A percentile compares a stretch with the other conserved stretches of the same genome.
phyloP scores from a whole-genome alignment of 139 green algal species.

The Coelastrella sp. region DNA sequence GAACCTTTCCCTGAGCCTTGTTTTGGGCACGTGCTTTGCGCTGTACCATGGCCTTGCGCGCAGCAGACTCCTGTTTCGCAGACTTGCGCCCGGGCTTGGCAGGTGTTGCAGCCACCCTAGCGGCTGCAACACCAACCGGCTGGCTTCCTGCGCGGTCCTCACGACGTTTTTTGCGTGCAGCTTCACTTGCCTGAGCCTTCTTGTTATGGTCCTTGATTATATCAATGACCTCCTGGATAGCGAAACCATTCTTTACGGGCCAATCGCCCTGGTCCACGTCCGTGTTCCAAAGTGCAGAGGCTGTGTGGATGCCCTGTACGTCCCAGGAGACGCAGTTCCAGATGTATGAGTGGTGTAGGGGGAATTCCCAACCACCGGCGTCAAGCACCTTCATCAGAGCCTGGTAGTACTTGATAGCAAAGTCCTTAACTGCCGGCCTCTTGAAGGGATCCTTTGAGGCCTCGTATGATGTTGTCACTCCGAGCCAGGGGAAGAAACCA shows the following conservation, averaged over 20 bases:
- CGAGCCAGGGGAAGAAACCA: slow-evolving; percentile 45
- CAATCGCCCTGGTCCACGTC: slow-evolving; percentile 35
- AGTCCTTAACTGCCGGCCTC: slow-evolving; percentile 2
- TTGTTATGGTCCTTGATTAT: slow-evolving; percentile 43
- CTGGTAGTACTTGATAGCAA: slow-evolving; percentile 33
- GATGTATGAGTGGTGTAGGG: slow-evolving; percentile 29
- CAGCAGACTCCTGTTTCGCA: no score
- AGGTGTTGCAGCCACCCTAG: no score
- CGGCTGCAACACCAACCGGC: no score
- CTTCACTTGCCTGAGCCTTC: not conserved
- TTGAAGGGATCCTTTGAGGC: slow-evolving; percentile 20
- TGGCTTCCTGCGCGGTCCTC: no score
- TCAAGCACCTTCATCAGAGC: slow-evolving; percentile 3
- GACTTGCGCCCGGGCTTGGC: no score
- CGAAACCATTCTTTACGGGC: slow-evolving; percentile 31
- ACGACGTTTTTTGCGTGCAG: no score
- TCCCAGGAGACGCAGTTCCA: slow-evolving; percentile 48
- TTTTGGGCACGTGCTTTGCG: no score
- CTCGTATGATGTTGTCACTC: slow-evolving; percentile 1
- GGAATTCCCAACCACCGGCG: slow-evolving; percentile 11
- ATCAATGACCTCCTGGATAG: slow-evolving; percentile 37
- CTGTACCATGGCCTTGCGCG: no score
- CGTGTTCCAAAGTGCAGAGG: slow-evolving; percentile 35
- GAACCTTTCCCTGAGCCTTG: no score
- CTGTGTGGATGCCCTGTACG: slow-evolving; percentile 39